These are phyloP conservation scores for Amanita rimosa DNA, from an alignment of 768 basidiomycete species.

Conservation along the genomic window DNA sequence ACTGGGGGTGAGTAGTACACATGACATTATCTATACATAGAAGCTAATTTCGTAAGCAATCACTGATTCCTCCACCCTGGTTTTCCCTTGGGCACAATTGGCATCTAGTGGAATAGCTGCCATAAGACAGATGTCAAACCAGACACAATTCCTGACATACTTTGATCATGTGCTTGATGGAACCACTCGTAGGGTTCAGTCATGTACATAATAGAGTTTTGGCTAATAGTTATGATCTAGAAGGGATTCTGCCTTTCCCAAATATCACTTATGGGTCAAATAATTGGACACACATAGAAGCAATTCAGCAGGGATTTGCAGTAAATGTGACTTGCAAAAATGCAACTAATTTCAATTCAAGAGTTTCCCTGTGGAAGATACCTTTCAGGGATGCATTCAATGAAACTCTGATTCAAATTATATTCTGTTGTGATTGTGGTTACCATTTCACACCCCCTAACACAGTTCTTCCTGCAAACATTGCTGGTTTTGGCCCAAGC, in stretches of 20 bases:
- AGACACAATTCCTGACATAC: background rate
- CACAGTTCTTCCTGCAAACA: no score
- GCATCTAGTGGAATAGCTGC: background rate
- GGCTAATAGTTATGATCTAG: background rate
- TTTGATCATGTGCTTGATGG: background rate
- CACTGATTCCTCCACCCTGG: no score
- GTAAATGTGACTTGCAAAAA: background rate
- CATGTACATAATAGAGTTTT: background rate
- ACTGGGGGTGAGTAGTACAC: no score
- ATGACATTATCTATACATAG: no score
- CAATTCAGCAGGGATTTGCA: background rate
- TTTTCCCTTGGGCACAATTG: background rate
- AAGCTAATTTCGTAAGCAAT: background rate
- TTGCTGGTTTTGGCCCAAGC: no score
- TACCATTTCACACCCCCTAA: no score
- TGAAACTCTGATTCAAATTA: no score
- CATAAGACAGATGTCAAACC: background rate
- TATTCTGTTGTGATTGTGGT: no score
- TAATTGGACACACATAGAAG: background rate
- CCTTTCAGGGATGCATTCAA: no score
- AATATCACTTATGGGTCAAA: background rate
- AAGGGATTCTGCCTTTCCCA: background rate
- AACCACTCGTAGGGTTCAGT: background rate
- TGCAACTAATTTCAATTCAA: no score
- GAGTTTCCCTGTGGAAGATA: no score